phyloP scores from a whole-genome alignment of 148 eudicot genomes.

The Rhododendron ferrugineum region DNA sequence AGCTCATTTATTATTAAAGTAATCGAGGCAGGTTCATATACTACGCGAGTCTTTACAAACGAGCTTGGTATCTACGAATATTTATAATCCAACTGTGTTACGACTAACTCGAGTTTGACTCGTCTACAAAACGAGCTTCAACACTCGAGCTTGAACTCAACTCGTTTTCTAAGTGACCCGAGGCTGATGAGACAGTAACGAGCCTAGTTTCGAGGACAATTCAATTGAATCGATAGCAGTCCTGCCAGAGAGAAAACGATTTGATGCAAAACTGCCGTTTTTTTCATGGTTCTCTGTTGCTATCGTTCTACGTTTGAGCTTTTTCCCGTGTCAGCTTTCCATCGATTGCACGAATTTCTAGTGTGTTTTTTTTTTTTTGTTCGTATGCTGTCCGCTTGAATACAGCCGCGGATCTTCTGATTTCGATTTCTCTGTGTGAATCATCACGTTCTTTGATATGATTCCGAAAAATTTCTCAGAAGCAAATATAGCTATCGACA shows the following conservation, averaged over 20 bases:
- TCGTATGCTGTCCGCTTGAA: slow-evolving; percentile 13
- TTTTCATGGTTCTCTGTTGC: not conserved
- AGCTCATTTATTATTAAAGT: not conserved
- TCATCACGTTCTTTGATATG: not conserved
- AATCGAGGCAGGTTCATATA: not conserved
- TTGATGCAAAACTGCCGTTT: slow-evolving; percentile 10
- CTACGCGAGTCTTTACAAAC: not conserved
- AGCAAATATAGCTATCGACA: slow-evolving; percentile 1
- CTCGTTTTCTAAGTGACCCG: not conserved
- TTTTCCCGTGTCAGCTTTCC: slow-evolving; percentile 14
- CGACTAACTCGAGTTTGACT: not conserved
- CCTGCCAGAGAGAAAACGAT: not conserved
- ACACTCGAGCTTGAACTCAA: too few species aligned
- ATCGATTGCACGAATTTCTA: slow-evolving; percentile 3
- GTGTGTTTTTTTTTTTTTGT: slow-evolving; percentile 13
- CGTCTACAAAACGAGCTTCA: not conserved
- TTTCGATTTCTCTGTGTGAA: not conserved
- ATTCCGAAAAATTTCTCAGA: not conserved
- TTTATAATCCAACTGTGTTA: not conserved
- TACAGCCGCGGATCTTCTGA: not conserved
- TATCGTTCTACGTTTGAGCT: slow-evolving; percentile 6
- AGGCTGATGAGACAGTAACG: not conserved
- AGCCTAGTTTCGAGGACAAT: not conserved
- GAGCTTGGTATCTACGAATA: not conserved
- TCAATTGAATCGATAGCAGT: not conserved